Evolutionary conservation across 1,284 basidiomycete species (phyloP).

Genomic region (Ustilago esculenta): DNA sequence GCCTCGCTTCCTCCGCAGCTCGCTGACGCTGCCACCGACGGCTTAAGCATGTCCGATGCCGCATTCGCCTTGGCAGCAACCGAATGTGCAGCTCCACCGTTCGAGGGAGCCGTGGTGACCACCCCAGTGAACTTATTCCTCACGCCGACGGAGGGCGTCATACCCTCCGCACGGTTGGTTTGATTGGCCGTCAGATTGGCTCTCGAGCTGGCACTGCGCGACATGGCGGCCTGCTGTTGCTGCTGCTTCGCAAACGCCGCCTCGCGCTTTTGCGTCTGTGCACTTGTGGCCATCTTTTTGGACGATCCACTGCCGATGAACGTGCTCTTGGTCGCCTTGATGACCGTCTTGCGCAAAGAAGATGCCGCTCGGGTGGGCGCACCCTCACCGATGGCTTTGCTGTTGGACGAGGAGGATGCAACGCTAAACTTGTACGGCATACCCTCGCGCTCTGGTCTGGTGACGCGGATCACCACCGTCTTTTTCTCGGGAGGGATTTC

Average conservation of each 20-base stretch:
- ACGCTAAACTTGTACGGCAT: conserved; percentile 40
- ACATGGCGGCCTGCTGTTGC: conserved; percentile 29
- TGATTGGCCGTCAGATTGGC: conserved; percentile 10
- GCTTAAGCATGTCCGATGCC: conserved; percentile 7
- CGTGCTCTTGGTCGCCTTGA: conserved; percentile 36
- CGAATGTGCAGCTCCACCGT: not conserved
- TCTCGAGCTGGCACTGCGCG: conserved; percentile 24
- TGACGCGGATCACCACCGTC: conserved; percentile 29
- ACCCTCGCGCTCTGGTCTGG: conserved; percentile 32
- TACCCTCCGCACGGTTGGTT: not conserved
- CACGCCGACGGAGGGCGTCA: conserved; percentile 8
- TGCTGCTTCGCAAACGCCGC: conserved; percentile 26
- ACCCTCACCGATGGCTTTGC: not conserved
- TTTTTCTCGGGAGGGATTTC: conserved; percentile 39
- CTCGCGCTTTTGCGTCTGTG: conserved; percentile 16
- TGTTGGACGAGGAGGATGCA: conserved; percentile 3
- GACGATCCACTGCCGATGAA: conserved; percentile 15
- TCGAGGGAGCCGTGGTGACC: not conserved
- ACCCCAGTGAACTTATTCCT: conserved; percentile 38
- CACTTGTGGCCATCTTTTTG: conserved; percentile 18
- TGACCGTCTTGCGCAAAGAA: conserved; percentile 36
- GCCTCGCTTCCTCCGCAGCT: conserved; percentile 1
- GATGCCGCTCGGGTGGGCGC: conserved; percentile 10
- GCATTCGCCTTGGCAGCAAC: not conserved
- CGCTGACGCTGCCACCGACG: conserved; percentile 11